phyloP scores from a whole-genome alignment of 208 protist species.

The Trypanosoma rangeli region DNA sequence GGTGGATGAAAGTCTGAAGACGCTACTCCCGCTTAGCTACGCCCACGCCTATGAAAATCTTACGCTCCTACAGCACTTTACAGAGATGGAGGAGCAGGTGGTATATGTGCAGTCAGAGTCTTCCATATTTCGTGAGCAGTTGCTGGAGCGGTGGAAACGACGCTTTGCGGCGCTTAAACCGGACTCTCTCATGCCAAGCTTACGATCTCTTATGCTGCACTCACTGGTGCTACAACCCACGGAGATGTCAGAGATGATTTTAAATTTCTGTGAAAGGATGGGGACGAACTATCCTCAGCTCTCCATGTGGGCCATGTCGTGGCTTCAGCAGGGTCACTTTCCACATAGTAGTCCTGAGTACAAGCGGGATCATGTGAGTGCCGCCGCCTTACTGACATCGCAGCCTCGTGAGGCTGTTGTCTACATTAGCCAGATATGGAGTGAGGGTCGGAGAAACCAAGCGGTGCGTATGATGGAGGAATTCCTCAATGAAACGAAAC shows the following conservation, averaged over 20 bases:
- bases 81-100: conserved; percentile 98
- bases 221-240: conserved; percentile 92
- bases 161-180: conserved; percentile 88
- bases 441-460: conserved; percentile 72
- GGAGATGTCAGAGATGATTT: conserved; percentile 95
- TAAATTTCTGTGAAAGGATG: conserved; percentile 95
- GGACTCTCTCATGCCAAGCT: conserved; percentile 91
- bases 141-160: conserved; percentile 75
- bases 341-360: conserved; percentile 26
- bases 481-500: conserved; percentile 59
- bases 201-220: conserved; percentile 96
- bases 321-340: conserved; percentile 62
- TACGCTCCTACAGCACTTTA: conserved; percentile 97
- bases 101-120: conserved; percentile 66
- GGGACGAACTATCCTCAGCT: conserved; percentile 75
- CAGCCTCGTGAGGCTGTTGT: conserved; percentile 57
- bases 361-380: conserved; percentile 25
- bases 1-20: conserved; percentile 85
- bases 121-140: conserved; percentile 54
- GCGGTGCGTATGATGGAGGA: conserved; percentile 75
- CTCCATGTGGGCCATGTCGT: conserved; percentile 86
- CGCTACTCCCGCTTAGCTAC: conserved; percentile 88
- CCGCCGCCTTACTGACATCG: conserved; percentile 3
- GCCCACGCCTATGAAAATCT: conserved; percentile 94
- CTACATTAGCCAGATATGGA: conserved; percentile 84